Evolutionary conservation across 2,329 filamentous ascomycete genomes (phyloP), one percentile per base, ranked within the genome.

Genomic region (Beauveria caledonica): DNA sequence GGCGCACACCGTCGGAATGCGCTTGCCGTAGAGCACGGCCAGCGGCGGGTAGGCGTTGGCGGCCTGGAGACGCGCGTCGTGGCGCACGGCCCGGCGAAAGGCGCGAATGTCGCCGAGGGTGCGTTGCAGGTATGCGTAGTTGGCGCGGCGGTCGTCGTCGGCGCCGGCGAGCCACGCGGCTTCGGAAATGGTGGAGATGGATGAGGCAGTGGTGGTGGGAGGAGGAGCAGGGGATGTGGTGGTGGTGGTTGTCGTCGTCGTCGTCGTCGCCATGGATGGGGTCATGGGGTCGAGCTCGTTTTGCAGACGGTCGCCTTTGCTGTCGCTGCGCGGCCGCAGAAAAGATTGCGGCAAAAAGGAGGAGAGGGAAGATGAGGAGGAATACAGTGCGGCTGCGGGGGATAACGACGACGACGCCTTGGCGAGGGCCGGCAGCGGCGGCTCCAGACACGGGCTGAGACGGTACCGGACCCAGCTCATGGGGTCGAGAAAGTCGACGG

Each of bases 1-100:
- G 0, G 88, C 91, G 69, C 86, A 91, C 1, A 96, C 89, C 0
- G 92, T 97, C 0, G 92, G 92, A 1, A 88, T 89, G 25, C 85
- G 86, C 71, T 96, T 96, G 60, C 90, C 89, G 73, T 96, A 97
- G 9, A 97, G 83, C 51, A 96, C 82, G 0, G 89, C 86, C 13
- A 90, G 78, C 0, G 93, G 92, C 2, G 92, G 92, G 68, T 97
- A 97, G 0, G 72, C 70, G 69, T 96, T 96, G n/a, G 78, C 70
- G 0, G 74, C 72, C 17, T 85, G 81, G 66, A 88, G 86, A 1
- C 72, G 65, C 0, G 85, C 76, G 1, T 77, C 76, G 73, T 89
- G 86, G 1, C 80, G 78, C 1, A 93, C 82, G 66, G 93, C 88
- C 63, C 83, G 73, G 63, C 94, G 92, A 80, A 96, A 97, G 9